phyloP scores from a whole-genome alignment of 176 grass and related monocot genomes.

The Bothriochloa decipiens region DNA sequence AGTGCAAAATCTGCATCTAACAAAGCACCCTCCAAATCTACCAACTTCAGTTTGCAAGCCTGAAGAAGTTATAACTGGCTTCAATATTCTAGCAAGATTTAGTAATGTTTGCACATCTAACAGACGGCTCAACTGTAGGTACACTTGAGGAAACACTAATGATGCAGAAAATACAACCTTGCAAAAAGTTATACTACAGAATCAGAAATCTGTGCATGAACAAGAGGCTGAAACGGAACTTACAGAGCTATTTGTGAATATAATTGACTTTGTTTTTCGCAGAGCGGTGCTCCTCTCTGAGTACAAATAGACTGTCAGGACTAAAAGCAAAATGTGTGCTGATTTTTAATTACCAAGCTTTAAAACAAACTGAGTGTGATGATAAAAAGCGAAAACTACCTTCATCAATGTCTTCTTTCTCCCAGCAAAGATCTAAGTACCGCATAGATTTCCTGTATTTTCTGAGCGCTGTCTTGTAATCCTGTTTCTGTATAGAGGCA shows the following conservation, averaged over 20 bases:
- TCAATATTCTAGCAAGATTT: constrained; percentile 25
- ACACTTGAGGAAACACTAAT: constrained; percentile 22
- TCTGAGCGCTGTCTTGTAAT: constrained; percentile 76
- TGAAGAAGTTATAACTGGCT: constrained; percentile 45
- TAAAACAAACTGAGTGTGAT: constrained; percentile 28
- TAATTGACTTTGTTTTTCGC: constrained; percentile 89
- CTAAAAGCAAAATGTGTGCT: constrained; percentile 12
- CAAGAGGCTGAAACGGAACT: constrained; percentile 41
- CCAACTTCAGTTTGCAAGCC: constrained; percentile 96
- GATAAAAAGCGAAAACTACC: constrained; percentile 30
- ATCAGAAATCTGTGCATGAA: constrained; percentile 29
- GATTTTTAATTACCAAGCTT: not conserved
- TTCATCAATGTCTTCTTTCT: constrained; percentile 77
- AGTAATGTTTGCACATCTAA: constrained; percentile 15
- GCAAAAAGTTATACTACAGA: constrained; percentile 27
- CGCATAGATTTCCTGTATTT: constrained; percentile 79
- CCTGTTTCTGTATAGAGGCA: constrained; percentile 62
- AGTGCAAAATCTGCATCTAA: constrained; percentile 98
- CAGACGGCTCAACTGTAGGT: not conserved
- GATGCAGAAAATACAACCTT: constrained; percentile 14
- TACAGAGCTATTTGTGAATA: constrained; percentile 98
- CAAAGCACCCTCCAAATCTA: constrained; percentile 80
- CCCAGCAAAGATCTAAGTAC: constrained; percentile 83
- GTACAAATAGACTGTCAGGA: constrained; percentile 46
- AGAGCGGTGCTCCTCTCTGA: constrained; percentile 80